Conservation (phyloP, 164 flowering plant species). For the Macadamia tetraphylla region DNA sequence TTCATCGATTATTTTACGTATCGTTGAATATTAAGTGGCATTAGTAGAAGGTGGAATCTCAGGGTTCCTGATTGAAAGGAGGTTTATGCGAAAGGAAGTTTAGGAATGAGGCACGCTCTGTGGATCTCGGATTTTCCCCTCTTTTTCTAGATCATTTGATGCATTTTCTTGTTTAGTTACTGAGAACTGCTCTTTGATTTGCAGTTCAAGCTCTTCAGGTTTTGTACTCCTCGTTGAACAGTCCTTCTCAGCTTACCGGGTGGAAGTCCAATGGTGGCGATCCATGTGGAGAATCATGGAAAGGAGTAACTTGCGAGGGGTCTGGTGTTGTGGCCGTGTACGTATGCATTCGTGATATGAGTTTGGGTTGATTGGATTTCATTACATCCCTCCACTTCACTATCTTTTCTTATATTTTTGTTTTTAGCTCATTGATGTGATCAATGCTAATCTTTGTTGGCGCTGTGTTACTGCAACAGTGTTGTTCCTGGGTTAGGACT, state of each 20-base stretch:
- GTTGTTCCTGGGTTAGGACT: conserved; percentile 69
- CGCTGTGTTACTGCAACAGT: conserved; percentile 31
- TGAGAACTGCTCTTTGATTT: conserved; percentile 2
- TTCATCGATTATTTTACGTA: neutral
- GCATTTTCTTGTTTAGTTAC: neutral
- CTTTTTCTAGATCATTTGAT: neutral
- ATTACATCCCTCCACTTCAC: too few species aligned
- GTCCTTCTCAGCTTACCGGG: conserved; percentile 62
- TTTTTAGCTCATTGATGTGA: conserved; percentile 5
- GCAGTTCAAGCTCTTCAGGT: conserved; percentile 68
- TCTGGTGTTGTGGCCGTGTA: conserved; percentile 76
- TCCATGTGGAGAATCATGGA: conserved; percentile 93
- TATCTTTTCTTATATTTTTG: neutral
- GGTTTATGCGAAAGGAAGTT: neutral
- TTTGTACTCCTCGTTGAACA: conserved; percentile 61
- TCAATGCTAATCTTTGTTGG: neutral
- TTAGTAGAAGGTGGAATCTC: neutral
- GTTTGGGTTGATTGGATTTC: neutral
- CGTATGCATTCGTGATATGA: conserved; percentile 9
- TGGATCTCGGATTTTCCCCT: neutral
- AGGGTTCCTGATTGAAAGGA: neutral
- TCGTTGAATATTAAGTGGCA: neutral
- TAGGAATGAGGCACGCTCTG: neutral
- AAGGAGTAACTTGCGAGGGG: conserved; percentile 71
- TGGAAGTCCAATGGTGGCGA: conserved; percentile 84